Evolutionary conservation across 768 basidiomycete genomes (phyloP).

Genomic region (Amanita molliuscula): DNA sequence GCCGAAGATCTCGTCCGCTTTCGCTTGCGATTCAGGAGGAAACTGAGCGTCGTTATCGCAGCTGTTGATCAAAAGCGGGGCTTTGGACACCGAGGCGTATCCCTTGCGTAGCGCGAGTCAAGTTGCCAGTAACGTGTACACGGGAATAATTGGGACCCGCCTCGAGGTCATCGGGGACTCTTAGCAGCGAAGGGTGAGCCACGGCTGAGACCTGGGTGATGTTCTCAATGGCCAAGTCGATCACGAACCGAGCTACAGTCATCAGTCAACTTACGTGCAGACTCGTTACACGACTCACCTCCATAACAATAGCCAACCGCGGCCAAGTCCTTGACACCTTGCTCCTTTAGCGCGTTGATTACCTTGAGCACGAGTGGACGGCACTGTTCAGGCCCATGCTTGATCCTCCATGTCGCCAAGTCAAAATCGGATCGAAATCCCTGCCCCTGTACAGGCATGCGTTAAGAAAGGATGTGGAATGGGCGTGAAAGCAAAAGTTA

Average conservation of each 20-base stretch:
- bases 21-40: slow-evolving; percentile 29
- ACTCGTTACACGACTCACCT: slow-evolving; percentile 22
- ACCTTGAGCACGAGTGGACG: slow-evolving; percentile 47
- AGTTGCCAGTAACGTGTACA: not conserved
- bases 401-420: slow-evolving; percentile 29
- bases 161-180: slow-evolving; percentile 52
- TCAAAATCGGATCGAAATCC: slow-evolving; percentile 23
- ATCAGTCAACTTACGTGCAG: not conserved
- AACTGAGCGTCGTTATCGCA: slow-evolving; percentile 44
- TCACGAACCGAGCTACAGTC: slow-evolving; percentile 37
- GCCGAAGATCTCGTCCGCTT: slow-evolving; percentile 41
- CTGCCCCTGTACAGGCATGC: not conserved
- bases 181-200: slow-evolving; percentile 54
- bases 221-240: slow-evolving; percentile 52
- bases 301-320: slow-evolving; percentile 66
- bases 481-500: not conserved
- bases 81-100: slow-evolving; percentile 32
- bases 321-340: slow-evolving; percentile 50
- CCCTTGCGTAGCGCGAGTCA: slow-evolving; percentile 22
- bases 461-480: not conserved
- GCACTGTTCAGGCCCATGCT: slow-evolving; percentile 28
- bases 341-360: slow-evolving; percentile 41
- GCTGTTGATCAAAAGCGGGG: slow-evolving; percentile 59
- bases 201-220: slow-evolving; percentile 36
- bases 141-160: slow-evolving; percentile 16